Base-by-base conservation (phyloP, 352 stramenopile species). In the Globisporangium nodosum region DNA sequence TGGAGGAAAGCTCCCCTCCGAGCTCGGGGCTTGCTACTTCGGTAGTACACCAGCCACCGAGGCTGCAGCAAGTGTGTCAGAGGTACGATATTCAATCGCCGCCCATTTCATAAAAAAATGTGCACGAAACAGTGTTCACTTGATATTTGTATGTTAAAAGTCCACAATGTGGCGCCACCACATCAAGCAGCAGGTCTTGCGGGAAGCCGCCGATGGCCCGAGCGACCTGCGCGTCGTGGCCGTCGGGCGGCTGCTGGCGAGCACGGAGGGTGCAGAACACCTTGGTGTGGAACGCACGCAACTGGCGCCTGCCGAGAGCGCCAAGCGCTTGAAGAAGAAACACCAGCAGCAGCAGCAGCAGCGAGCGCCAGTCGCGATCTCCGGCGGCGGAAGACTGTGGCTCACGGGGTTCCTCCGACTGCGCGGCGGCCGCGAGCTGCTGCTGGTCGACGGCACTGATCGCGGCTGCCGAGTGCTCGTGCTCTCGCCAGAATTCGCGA, bases 401-500 rank as follows among this genome's bases (percentile, higher is more conserved):
- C 35, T 88, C 12, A 82, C 67, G 13, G 78, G 76, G 0, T 84
- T 81, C 52, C 45, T 88, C 9, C 60, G 67, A 71, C 20, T 39
- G 69, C 35, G 53, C 58, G 15, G 54, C 4, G 48, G 53, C 49
- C 3, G 48, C 48, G 30, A 52, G 35, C 43, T 79, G 21, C 45
- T 71, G 18, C 54, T 89, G 30, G 69, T 68, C 56, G 81, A 89
- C 51, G n/a, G 27, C n/a, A 49, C 31, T 6, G 20, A 8, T 0
- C 30, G 21, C 13, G 59, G 35, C 12, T 70, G 61, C 30, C 60
- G 58, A 18, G 68, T 73, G 52, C 67, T 70, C 9, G 48, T 92
- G 9, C n/a, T 85, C 7, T 60, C 72, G 5, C 77, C 78, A 13
- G 52, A 54, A 33, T 58, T 70, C 3, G 51, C 68, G 48, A 27